A percentile compares a stretch with the other conserved stretches of the same genome.
phyloP scores from a whole-genome alignment of 768 basidiomycete species.

The Podaxis rugospora region DNA sequence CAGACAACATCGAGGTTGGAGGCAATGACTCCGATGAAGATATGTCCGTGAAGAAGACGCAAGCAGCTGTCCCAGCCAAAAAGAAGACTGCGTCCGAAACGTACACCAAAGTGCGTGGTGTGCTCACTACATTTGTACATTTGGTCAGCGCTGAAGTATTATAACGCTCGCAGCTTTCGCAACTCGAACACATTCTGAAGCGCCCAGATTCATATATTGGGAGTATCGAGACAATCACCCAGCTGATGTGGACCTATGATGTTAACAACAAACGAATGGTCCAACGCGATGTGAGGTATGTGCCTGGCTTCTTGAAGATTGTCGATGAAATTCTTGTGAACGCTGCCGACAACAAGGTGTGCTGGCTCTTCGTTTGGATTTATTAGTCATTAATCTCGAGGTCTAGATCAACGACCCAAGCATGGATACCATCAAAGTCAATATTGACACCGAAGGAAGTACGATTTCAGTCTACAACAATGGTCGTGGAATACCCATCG shows the following conservation, averaged over 20 bases:
- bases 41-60: conserved; percentile 5
- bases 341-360: conserved; percentile 97
- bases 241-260: conserved; percentile 94
- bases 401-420: conserved; percentile 81
- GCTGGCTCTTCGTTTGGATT: conserved; percentile 14
- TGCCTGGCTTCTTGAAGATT: conserved; percentile 99
- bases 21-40: conserved; percentile 18
- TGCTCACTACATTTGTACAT: neutral
- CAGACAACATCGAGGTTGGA: conserved; percentile 43
- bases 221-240: conserved; percentile 84
- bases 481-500: conserved; percentile 93
- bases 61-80: conserved; percentile 29
- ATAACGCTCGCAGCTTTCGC: conserved; percentile 61
- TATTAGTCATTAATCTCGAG: neutral
- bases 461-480: conserved; percentile 94
- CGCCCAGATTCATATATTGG: conserved; percentile 97
- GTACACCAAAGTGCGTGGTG: conserved; percentile 71
- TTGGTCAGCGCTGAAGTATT: neutral
- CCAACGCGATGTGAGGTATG: conserved; percentile 78
- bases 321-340: conserved; percentile 99
- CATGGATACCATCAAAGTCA: conserved; percentile 92
- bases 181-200: conserved; percentile 91
- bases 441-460: conserved; percentile 77
- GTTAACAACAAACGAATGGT: conserved; percentile 80
- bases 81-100: conserved; percentile 90